Evolutionary conservation across 73 alveolate genomes (phyloP).

Genomic region (Paramecium sexaurelia): DNA sequence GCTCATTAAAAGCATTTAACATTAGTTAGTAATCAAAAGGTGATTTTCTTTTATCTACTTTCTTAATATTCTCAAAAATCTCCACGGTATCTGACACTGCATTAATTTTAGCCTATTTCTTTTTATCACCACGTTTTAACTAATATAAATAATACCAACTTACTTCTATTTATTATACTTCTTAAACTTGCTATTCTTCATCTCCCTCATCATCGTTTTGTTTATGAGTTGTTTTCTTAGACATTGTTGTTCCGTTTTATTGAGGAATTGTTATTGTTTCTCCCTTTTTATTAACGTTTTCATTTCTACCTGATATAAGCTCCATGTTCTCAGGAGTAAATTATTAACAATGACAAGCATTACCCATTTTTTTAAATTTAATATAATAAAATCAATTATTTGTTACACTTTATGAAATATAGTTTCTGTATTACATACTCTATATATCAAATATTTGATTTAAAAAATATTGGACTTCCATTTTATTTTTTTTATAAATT

Average conservation of each 20-base stretch:
- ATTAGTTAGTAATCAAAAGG: conserved; percentile 51
- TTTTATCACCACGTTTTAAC: conserved; percentile 26
- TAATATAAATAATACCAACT: neutral
- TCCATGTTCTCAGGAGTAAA: neutral
- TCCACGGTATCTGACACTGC: conserved; percentile 37
- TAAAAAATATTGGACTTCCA: neutral
- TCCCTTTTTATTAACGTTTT: neutral
- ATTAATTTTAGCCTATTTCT: conserved; percentile 45
- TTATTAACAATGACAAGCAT: conserved; percentile 33
- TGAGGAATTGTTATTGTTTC: conserved; percentile 23
- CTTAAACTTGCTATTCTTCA: neutral
- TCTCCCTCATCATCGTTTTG: conserved; percentile 16
- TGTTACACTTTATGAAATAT: neutral
- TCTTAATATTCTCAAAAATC: conserved; percentile 16
- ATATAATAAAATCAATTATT: neutral
- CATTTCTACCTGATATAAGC: conserved; percentile 13
- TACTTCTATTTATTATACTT: conserved; percentile 23
- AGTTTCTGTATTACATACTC: neutral
- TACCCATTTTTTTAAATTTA: conserved; percentile 36
- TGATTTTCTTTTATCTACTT: neutral
- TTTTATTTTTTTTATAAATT: no score
- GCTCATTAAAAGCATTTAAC: conserved; percentile 41
- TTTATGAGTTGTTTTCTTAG: neutral
- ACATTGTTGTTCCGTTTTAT: neutral
- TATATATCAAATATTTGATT: neutral